phyloP scores from a whole-genome alignment of 495 filamentous ascomycete genomes.

The Aspergillus homomorphus region DNA sequence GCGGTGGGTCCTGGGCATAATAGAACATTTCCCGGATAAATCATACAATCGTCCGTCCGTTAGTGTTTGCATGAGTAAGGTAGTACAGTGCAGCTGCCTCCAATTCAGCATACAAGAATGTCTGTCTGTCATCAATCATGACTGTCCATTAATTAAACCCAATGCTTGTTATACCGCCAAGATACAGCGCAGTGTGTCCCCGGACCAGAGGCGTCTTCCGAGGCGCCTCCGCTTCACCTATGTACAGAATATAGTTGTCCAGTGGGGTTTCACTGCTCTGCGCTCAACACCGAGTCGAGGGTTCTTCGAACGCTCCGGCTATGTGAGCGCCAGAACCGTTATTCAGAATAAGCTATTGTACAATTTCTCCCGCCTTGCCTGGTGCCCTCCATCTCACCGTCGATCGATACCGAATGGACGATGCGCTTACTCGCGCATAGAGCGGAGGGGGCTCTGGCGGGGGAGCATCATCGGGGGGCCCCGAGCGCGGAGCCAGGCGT shows the following conservation, averaged over 20 bases:
- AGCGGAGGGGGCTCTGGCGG: slow-evolving; percentile 37
- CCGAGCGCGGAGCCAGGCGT: slow-evolving; percentile 47
- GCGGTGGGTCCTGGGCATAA: background rate
- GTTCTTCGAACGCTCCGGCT: background rate
- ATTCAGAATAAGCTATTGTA: slow-evolving; percentile 33
- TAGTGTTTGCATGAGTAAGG: too few species aligned
- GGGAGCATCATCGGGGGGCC: slow-evolving; percentile 49
- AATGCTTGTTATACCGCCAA: slow-evolving; percentile 19
- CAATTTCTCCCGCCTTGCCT: slow-evolving; percentile 16
- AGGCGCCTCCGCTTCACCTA: slow-evolving; percentile 11
- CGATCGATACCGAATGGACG: background rate
- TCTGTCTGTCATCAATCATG: slow-evolving; percentile 11
- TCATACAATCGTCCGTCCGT: too few species aligned
- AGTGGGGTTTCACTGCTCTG: background rate
- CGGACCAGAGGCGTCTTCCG: slow-evolving; percentile 10
- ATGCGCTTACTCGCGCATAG: slow-evolving; percentile 33
- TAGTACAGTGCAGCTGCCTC: too few species aligned
- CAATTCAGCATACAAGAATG: background rate
- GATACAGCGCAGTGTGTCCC: slow-evolving; percentile 9
- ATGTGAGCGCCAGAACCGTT: slow-evolving; percentile 2
- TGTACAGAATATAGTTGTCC: slow-evolving; percentile 18
- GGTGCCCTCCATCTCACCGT: background rate
- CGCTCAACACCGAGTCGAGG: background rate
- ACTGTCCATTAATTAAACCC: slow-evolving; percentile 23
- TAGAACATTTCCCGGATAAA: too few species aligned